Base-by-base conservation (phyloP, 2,329 filamentous ascomycete species). In the Epichloe coenophiala region DNA sequence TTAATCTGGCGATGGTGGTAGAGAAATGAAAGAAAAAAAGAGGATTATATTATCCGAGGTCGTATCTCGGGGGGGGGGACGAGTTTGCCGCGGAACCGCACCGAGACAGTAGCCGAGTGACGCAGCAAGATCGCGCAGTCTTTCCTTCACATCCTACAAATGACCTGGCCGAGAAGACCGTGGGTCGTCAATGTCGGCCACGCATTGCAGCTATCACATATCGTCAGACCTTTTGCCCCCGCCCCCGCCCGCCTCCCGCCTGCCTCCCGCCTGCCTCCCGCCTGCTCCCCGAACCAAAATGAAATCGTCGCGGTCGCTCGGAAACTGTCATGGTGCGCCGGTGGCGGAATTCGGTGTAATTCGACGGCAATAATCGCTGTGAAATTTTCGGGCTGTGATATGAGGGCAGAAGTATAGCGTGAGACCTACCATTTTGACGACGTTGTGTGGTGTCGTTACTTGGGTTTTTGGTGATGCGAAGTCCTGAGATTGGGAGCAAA, bases 341-440 rank as follows among this genome's bases (percentile, higher is more conserved):
- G 59, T 56, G 56, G 60, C 55, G 53, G 51, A 51, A 50, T 54
- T 57, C 55, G 55, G 13, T 46, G 13, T 47, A 38, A 42, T 51
- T 54, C 52, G 49, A 49, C 19, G 33, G 45, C 19, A 38, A 35
- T 13, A 1, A 37, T 49, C 40, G 39, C 31, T 38, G 5, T 37
- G 5, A 27, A n/a, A 1, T 5, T 52, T n/a, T 33, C 35, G 23
- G 23, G 54, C 49, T 31, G 48, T 58, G 33, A 6, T 40, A 36
- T 45, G 51, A 49, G 48, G 36, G 51, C 31, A 49, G 48, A 38
- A 46, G 52, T 53, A 45, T 51, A 56, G 51, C 57, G 49, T 52
- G 56, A 41, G 58, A 68, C 68, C 54, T 68, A 70, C 71, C 71
- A 74, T 74, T 67, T 73, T 74, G 71, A 68, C 71, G 69, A 69